These are phyloP conservation scores for Podila horticola DNA, from an alignment of 192 early-diverging fungal species.

Conservation along the genomic window DNA sequence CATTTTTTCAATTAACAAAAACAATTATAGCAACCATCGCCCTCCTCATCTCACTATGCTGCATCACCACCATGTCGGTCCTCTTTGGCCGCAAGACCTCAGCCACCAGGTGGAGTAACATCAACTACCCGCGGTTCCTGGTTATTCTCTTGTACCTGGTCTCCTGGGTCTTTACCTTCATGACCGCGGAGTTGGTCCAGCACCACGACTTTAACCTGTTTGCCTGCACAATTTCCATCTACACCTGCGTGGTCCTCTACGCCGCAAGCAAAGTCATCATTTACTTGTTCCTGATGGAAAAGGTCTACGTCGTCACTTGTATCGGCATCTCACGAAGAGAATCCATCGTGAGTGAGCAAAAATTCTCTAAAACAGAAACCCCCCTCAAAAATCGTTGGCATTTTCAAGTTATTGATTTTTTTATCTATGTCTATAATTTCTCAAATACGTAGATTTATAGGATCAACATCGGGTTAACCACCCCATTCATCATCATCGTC, in stretches of 20 bases:
- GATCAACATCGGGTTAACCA: neutral
- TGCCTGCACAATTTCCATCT: constrained; percentile 51
- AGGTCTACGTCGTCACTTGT: constrained; percentile 1
- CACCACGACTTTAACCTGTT: constrained; percentile 40
- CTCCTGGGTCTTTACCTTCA: constrained; percentile 50
- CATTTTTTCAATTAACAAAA: neutral
- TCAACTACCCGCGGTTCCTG: constrained; percentile 49
- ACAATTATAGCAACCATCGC: constrained; percentile 26
- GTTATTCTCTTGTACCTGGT: constrained; percentile 37
- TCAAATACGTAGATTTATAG: neutral
- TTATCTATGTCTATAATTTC: neutral
- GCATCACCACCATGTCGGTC: constrained; percentile 36
- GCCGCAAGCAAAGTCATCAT: constrained; percentile 54
- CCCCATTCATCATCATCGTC: neutral
- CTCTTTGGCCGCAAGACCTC: constrained; percentile 47
- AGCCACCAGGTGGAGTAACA: constrained; percentile 17
- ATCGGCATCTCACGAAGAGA: neutral
- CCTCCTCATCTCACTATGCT: constrained; percentile 34
- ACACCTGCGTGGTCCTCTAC: constrained; percentile 53
- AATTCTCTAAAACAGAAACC: neutral
- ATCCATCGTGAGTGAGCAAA: neutral
- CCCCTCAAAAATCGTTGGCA: neutral
- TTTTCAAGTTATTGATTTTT: neutral
- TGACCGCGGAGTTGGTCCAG: constrained; percentile 33
- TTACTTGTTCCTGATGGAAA: constrained; percentile 32